A percentile compares a stretch with the other conserved stretches of the same genome.
Conservation (phyloP, 2,329 filamentous ascomycete genomes). For the Dactylellina parvicollis region DNA sequence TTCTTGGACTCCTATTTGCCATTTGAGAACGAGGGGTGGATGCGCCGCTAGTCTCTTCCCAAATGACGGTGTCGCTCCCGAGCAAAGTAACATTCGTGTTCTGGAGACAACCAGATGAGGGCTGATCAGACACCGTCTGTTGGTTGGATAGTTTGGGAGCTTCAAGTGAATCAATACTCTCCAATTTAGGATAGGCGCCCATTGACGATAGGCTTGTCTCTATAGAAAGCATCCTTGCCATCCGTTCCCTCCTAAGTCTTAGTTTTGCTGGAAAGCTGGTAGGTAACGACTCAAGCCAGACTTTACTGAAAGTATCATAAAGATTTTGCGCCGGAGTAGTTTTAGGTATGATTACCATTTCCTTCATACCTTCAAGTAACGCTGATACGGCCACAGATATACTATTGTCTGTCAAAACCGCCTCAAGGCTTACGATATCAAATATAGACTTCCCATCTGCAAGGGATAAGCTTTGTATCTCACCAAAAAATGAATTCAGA, state of each 20-base stretch:
- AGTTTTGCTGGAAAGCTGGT: slow-evolving; percentile 14
- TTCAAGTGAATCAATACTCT: neutral
- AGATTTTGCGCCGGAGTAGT: neutral
- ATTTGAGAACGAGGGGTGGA: neutral
- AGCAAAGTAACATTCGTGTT: neutral
- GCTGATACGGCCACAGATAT: neutral
- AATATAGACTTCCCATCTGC: neutral
- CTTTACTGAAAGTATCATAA: slow-evolving; percentile 31
- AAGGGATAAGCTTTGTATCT: neutral
- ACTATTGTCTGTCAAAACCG: neutral
- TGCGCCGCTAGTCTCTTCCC: neutral
- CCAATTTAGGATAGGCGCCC: slow-evolving; percentile 9
- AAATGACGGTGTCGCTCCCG: neutral
- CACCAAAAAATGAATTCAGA: slow-evolving; percentile 1
- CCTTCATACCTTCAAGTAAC: neutral
- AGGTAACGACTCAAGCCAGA: slow-evolving; percentile 36
- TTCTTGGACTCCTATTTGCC: neutral
- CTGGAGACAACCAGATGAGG: neutral
- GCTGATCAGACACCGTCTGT: no score
- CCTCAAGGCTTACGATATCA: slow-evolving; percentile 8
- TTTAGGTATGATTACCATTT: neutral
- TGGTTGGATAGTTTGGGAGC: neutral
- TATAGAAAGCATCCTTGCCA: slow-evolving; percentile 40
- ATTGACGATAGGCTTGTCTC: slow-evolving; percentile 33
- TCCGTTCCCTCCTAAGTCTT: slow-evolving; percentile 40